Evolutionary conservation across 108 stramenopile genomes (phyloP).

Genomic region (Fragilaria radians): DNA sequence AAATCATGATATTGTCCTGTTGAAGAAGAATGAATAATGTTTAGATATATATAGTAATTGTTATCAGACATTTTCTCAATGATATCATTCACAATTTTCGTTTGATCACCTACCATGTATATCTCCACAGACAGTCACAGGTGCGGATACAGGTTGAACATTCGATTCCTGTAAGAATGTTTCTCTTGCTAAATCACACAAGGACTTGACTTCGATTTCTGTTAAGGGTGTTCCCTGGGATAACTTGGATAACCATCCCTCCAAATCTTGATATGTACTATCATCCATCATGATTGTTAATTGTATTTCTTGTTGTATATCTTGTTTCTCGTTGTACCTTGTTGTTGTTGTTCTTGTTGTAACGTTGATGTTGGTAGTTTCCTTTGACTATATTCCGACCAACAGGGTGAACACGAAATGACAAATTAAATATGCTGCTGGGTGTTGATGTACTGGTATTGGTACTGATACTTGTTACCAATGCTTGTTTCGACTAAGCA

Average conservation of each 20-base stretch:
- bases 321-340: conserved; percentile 20
- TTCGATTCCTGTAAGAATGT: conserved; percentile 80
- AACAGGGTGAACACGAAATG: too few relatives aligned
- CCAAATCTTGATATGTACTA: conserved; percentile 59
- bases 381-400: too few relatives aligned
- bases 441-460: too few relatives aligned
- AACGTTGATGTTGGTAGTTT: too few relatives aligned
- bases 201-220: conserved; percentile 75
- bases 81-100: too few relatives aligned
- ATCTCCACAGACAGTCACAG: conserved; percentile 90
- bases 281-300: too few relatives aligned
- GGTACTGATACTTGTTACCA: too few relatives aligned
- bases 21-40: conserved; percentile 14
- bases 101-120: conserved; percentile 58
- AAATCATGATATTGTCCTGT: conserved; percentile 88
- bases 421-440: too few relatives aligned
- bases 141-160: conserved; percentile 85
- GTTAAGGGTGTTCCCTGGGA: conserved; percentile 76
- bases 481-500: too few relatives aligned
- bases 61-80: too few relatives aligned
- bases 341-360: background rate
- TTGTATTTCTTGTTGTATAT: too few relatives aligned
- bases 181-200: conserved; percentile 81
- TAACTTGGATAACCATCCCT: conserved; percentile 81
- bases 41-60: too few relatives aligned